These are phyloP conservation scores for Acanthamoeba castellanii DNA, from an alignment of 208 protist species.

Conservation along the genomic window DNA sequence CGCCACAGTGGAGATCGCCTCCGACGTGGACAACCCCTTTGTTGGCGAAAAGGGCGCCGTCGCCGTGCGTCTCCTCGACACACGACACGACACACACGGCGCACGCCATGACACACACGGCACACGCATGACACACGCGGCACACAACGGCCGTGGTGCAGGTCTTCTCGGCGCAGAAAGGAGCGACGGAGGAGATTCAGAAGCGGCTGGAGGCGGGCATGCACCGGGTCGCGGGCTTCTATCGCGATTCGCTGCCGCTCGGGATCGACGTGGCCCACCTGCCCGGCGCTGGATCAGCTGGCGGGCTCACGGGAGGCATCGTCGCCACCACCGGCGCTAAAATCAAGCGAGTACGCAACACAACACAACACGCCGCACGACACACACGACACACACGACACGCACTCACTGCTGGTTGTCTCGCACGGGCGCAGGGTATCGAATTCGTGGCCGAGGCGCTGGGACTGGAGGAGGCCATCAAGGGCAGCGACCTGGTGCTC, in stretches of 20 bases:
- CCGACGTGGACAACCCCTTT: slow-evolving; percentile 75
- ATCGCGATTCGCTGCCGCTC: neutral
- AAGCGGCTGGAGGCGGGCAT: slow-evolving; percentile 68
- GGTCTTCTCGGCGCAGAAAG: slow-evolving; percentile 73
- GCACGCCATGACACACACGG: too few species aligned
- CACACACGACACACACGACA: neutral
- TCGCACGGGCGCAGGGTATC: slow-evolving; percentile 26
- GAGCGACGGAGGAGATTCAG: slow-evolving; percentile 67
- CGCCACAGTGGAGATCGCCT: slow-evolving; percentile 66
- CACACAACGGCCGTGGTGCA: neutral
- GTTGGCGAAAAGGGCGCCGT: slow-evolving; percentile 67
- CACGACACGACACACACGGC: neutral
- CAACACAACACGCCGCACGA: neutral
- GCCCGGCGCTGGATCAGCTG: slow-evolving; percentile 63
- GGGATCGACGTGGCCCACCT: slow-evolving; percentile 26
- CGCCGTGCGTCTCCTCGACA: neutral
- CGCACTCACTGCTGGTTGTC: neutral
- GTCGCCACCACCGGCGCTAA: slow-evolving; percentile 50
- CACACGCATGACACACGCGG: neutral
- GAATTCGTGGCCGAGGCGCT: slow-evolving; percentile 61
- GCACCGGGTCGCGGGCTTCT: slow-evolving; percentile 16
- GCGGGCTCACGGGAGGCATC: slow-evolving; percentile 62
- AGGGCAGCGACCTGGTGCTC: slow-evolving; percentile 59
- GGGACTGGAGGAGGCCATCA: slow-evolving; percentile 67
- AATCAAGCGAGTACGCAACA: slow-evolving; percentile 24